Evolutionary conservation across 2,329 filamentous ascomycete species (phyloP), one percentile per base, ranked within the genome.

Genomic region (Myriosclerotinia curreyana): DNA sequence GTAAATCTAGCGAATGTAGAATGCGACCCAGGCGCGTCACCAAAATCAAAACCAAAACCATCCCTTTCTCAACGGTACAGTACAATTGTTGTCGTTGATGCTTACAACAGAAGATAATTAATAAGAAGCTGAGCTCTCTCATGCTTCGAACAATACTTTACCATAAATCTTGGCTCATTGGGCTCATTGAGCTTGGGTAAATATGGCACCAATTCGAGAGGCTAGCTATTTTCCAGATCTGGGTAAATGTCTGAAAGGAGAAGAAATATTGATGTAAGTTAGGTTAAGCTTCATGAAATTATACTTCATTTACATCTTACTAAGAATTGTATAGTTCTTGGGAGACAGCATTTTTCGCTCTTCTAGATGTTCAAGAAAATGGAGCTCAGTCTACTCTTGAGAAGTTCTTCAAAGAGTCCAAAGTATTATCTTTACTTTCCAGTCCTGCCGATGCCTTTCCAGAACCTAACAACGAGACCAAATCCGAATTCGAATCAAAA

Each of bases 231-330:
- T 96, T 74, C 91, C 93, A 74, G 86, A 92, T 74, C 82, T 97
- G 77, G 89, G 92, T 77, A 87, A 90, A 75, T 96, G 91, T 79
- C 83, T 98, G 73, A 88, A 85, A 72, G 91, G 91, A 78, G 87
- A 94, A 76, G 84, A 85, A 73, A 83, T 89, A 75, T 82, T 97
- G 73, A 83, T 96, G 90, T 96, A 83, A 76, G 87, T 69, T 56
- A n/a, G 20, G 31, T 54, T 31, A 25, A 25, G 54, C 54, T 46
- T 42, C 49, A 51, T 28, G n/a, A 31, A 50, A 42, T 36, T 25
- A n/a, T 34, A 20, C 20, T 12, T 22, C 31, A 46, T 62, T 11
- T 20, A 15, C 31, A 48, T 20, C 54, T 50, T 36, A 25, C 40
- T 51, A 55, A 61, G 58, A 49, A 36, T 65, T 44, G 64, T 70